Percentiles rank a stretch among this genome's conserved stretches.
These are phyloP conservation scores for Fomitopsis schrenkii DNA, from an alignment of 1,284 basidiomycete genomes.

Conservation along the genomic window DNA sequence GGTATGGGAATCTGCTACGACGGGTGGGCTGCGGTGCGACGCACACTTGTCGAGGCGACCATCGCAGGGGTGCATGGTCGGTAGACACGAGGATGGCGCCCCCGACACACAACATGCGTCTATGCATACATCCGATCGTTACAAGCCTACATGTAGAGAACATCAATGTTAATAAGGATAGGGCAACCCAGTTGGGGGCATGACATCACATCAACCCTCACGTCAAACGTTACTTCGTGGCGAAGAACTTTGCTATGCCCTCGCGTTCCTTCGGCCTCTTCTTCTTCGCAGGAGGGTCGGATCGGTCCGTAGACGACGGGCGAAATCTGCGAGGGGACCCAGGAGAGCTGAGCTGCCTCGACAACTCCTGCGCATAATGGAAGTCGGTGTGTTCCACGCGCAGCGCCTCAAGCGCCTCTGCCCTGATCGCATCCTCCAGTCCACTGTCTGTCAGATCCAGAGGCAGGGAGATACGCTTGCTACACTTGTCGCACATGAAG, in stretches of 20 bases:
- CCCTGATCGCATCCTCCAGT: constrained; percentile 22
- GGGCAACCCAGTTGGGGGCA: neutral
- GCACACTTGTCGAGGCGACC: neutral
- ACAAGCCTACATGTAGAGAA: neutral
- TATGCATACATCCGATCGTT: neutral
- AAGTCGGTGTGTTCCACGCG: constrained; percentile 81
- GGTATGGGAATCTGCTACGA: neutral
- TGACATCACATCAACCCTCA: neutral
- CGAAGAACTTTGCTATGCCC: constrained; percentile 80
- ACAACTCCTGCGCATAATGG: constrained; percentile 79
- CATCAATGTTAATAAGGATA: constrained; percentile 2
- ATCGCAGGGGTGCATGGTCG: neutral
- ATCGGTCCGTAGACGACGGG: constrained; percentile 9
- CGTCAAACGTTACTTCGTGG: constrained; percentile 23
- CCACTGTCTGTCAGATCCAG: constrained; percentile 17
- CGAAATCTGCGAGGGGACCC: constrained; percentile 13
- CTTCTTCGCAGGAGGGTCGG: constrained; percentile 15
- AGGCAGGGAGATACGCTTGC: constrained; percentile 36
- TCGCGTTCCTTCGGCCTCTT: constrained; percentile 30
- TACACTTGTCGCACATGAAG: constrained; percentile 54
- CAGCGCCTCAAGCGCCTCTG: constrained; percentile 41
- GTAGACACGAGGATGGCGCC: neutral
- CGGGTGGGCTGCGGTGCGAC: neutral
- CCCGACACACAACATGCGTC: neutral
- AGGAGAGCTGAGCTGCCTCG: constrained; percentile 23